Conservation (phyloP, 331 rosid species). For the Telfairia occidentalis region DNA sequence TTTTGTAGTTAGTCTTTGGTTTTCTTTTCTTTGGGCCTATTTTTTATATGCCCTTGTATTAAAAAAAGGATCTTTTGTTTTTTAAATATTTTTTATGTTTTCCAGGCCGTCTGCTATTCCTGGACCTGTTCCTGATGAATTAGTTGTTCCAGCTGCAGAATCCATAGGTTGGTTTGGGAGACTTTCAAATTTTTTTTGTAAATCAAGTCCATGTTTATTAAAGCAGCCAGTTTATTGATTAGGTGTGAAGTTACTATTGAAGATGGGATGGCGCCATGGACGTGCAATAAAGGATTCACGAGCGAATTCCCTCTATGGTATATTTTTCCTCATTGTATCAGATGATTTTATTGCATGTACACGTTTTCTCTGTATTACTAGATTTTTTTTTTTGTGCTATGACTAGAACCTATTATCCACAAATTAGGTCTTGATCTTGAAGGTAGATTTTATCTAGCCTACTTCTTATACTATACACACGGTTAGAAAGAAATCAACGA, state of each 20-base stretch:
- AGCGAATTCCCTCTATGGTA: slow-evolving; percentile 57
- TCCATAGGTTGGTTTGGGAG: slow-evolving; percentile 60
- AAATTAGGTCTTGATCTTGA: background rate
- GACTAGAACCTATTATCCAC: background rate
- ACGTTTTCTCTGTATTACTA: slow-evolving; percentile 1
- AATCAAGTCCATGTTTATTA: background rate
- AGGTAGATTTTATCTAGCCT: background rate
- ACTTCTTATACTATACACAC: background rate
- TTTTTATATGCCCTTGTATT: too few relatives aligned
- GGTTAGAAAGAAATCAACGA: background rate
- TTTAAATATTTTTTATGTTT: slow-evolving; percentile 2
- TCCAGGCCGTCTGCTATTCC: slow-evolving; percentile 90
- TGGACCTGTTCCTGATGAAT: slow-evolving; percentile 89
- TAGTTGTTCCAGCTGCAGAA: slow-evolving; percentile 76
- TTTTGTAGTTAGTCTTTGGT: too few relatives aligned
- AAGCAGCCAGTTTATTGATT: slow-evolving; percentile 16
- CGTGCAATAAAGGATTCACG: slow-evolving; percentile 83
- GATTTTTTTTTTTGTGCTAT: background rate
- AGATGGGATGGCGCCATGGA: slow-evolving; percentile 99
- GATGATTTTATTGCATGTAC: slow-evolving; percentile 8
- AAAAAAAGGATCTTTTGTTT: too few relatives aligned
- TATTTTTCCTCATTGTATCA: slow-evolving; percentile 6
- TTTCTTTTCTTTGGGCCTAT: too few relatives aligned
- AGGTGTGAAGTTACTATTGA: slow-evolving; percentile 82
- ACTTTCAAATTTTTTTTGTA: background rate